Percentiles rank a stretch among this genome's conserved stretches.
phyloP scores from a whole-genome alignment of 345 rosid species.

The Microthlaspi erraticum region DNA sequence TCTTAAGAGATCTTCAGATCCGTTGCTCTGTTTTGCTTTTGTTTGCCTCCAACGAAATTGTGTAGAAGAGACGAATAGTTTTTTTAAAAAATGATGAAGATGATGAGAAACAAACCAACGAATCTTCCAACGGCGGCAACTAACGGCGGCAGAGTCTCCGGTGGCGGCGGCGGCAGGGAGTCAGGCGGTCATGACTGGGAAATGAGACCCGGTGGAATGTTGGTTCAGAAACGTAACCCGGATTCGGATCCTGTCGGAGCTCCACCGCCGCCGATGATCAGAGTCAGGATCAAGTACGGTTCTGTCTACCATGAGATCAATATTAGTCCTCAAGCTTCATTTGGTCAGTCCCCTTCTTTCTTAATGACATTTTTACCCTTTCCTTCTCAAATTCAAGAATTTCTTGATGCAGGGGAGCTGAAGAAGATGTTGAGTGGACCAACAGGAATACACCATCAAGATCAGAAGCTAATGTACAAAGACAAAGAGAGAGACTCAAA shows the following conservation, averaged over 20 bases:
- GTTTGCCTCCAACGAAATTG: not conserved
- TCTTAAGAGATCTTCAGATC: conserved; percentile 52
- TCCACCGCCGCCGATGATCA: conserved; percentile 82
- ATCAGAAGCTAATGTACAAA: conserved; percentile 88
- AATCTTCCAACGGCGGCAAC: conserved; percentile 45
- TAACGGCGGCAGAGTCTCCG: conserved; percentile 50
- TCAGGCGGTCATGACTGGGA: conserved; percentile 77
- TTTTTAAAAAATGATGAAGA: conserved; percentile 63
- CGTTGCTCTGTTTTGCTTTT: conserved; percentile 8
- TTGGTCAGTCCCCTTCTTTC: conserved; percentile 73
- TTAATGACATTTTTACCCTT: too few relatives aligned
- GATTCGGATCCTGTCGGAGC: conserved; percentile 65
- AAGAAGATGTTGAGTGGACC: conserved; percentile 89
- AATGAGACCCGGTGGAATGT: conserved; percentile 97
- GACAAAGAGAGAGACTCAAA: conserved; percentile 97
- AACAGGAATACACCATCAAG: conserved; percentile 91
- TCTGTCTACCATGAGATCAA: conserved; percentile 80
- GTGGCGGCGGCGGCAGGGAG: conserved; percentile 55
- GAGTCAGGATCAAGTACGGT: conserved; percentile 90
- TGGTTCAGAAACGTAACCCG: conserved; percentile 89
- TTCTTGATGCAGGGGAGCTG: conserved; percentile 75
- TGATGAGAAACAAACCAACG: conserved; percentile 64
- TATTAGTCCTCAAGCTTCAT: conserved; percentile 87
- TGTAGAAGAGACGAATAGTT: not conserved
- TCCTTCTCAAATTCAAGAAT: not conserved